Conservation (phyloP, 2,329 filamentous ascomycete species). For the Exophiala bonariae region DNA sequence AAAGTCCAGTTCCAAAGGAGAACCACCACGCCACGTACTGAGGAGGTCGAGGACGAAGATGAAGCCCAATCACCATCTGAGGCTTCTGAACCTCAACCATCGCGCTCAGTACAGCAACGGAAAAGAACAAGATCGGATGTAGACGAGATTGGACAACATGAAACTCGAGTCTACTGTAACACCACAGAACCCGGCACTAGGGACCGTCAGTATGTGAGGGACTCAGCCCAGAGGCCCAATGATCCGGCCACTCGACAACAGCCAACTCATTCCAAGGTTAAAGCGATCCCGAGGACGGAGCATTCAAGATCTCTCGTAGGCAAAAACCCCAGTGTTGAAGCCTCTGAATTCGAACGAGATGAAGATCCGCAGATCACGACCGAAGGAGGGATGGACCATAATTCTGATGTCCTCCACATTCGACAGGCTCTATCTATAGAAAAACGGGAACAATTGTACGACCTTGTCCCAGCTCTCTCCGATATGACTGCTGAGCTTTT, state of each 20-base stretch:
- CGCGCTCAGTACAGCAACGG: not conserved
- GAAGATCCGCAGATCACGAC: not conserved
- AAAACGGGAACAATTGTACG: constrained; percentile 28
- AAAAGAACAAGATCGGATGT: constrained; percentile 6
- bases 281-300: no score
- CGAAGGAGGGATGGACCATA: no score
- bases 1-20: constrained; percentile 28
- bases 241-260: no score
- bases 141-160: constrained; percentile 3
- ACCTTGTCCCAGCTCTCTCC: constrained; percentile 25
- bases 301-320: no score
- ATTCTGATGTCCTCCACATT: no score
- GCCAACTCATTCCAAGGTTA: no score
- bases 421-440: constrained; percentile 24
- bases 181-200: no score
- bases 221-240: no score
- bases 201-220: not conserved
- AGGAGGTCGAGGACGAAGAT: no score
- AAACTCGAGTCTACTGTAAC: no score
- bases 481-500: constrained; percentile 21
- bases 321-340: no score
- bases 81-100: not conserved
- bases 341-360: not conserved
- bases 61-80: not conserved
- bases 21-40: constrained; percentile 8